Evolutionary conservation across 208 protist species (phyloP).

Genomic region (Wallacemonas sp.): DNA sequence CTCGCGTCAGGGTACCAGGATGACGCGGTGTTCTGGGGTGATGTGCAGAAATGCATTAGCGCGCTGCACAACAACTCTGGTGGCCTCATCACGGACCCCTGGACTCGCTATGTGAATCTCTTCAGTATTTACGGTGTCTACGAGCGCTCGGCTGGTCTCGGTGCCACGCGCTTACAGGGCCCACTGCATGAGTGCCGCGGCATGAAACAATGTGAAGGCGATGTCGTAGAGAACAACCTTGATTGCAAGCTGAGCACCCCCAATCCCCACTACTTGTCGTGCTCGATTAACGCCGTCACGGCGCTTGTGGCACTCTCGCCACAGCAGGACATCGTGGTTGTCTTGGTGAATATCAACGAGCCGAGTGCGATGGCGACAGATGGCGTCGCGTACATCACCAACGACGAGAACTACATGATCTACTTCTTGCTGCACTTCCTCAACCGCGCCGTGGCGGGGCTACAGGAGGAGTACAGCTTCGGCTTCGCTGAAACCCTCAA

Average conservation of each 20-base stretch:
- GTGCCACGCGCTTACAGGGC: slow-evolving; percentile 14
- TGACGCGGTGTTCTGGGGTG: slow-evolving; percentile 31
- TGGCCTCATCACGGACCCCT: slow-evolving; percentile 45
- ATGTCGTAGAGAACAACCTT: slow-evolving; percentile 37
- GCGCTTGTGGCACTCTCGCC: slow-evolving; percentile 29
- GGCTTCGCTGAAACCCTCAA: slow-evolving; percentile 26
- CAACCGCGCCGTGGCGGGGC: slow-evolving; percentile 46
- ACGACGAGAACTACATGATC: slow-evolving; percentile 42
- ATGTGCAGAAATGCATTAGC: slow-evolving; percentile 32
- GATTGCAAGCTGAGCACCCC: slow-evolving; percentile 36
- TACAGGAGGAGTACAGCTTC: slow-evolving; percentile 59
- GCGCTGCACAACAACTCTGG: slow-evolving; percentile 44
- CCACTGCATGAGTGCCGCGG: slow-evolving; percentile 18
- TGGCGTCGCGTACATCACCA: slow-evolving; percentile 52
- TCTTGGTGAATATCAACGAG: slow-evolving; percentile 52
- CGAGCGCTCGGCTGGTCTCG: slow-evolving; percentile 31
- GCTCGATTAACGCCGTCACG: slow-evolving; percentile 28
- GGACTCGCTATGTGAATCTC: slow-evolving; percentile 47
- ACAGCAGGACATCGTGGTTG: slow-evolving; percentile 46
- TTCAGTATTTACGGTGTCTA: slow-evolving; percentile 70
- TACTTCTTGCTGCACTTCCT: slow-evolving; percentile 67
- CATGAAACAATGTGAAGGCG: slow-evolving; percentile 21
- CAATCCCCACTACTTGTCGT: slow-evolving; percentile 42
- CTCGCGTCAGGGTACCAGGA: slow-evolving; percentile 58
- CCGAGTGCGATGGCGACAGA: slow-evolving; percentile 27